Evolutionary conservation across 1,284 basidiomycete genomes (phyloP).

Genomic region (Cryptococcus sp.): DNA sequence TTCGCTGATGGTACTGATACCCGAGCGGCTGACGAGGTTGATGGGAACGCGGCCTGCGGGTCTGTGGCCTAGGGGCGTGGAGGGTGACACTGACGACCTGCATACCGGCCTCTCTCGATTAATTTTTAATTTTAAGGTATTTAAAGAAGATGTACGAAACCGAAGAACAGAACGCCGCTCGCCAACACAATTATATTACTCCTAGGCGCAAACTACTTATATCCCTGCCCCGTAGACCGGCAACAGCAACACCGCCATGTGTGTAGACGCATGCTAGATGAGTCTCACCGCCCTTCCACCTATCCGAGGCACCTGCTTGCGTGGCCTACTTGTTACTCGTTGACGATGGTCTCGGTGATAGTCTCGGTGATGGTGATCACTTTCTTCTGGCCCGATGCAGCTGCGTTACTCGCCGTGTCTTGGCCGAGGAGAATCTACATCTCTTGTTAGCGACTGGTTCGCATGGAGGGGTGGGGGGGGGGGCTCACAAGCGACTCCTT

Average conservation of each 20-base stretch:
- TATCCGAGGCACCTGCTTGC: no score
- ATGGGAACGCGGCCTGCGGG: no score
- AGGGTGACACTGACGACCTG: not conserved
- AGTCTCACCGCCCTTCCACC: not conserved
- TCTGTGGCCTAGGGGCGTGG: not conserved
- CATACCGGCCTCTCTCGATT: not conserved
- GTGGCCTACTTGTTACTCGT: constrained; percentile 6
- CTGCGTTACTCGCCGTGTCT: not conserved
- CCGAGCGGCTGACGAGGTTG: no score
- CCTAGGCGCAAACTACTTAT: not conserved
- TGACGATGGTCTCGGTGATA: constrained; percentile 15
- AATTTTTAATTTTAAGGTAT: no score
- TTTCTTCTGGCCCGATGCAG: constrained; percentile 7
- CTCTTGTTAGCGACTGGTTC: not conserved
- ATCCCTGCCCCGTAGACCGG: not conserved
- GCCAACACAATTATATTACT: not conserved
- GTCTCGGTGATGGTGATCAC: constrained; percentile 5
- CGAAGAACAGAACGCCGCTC: not conserved
- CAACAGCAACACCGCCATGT: no score
- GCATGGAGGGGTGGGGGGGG: not conserved
- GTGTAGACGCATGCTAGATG: not conserved
- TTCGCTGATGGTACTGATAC: no score
- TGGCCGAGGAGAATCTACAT: constrained; percentile 2
- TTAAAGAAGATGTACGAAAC: not conserved
- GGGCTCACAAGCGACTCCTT: not conserved